Evolutionary conservation across 305 asterid species (phyloP).

Genomic region (Fraxinus nigra): DNA sequence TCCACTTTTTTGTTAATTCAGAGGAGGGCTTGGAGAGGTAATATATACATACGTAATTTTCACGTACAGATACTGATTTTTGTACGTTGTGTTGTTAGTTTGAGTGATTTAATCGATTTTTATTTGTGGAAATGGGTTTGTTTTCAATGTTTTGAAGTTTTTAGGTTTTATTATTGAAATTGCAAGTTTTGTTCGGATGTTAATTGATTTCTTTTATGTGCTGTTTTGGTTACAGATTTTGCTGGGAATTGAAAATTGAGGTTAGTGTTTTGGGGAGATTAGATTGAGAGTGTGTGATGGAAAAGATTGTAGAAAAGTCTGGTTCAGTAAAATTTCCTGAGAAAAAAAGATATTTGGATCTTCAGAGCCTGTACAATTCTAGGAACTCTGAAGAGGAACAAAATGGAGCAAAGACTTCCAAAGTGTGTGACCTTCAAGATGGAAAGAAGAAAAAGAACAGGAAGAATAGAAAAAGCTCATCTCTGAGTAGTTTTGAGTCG

Average conservation of each 20-base stretch:
- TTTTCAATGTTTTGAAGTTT: background rate
- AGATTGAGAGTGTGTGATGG: slow-evolving; percentile 73
- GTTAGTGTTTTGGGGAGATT: slow-evolving; percentile 40
- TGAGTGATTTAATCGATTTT: slow-evolving; percentile 31
- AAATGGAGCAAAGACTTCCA: slow-evolving; percentile 34
- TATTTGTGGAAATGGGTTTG: slow-evolving; percentile 29
- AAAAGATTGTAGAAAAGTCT: slow-evolving; percentile 57
- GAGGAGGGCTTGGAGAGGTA: slow-evolving; percentile 37
- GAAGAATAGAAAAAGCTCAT: slow-evolving; percentile 50
- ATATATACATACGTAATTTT: slow-evolving; percentile 19
- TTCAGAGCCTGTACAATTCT: slow-evolving; percentile 63
- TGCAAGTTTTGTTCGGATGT: slow-evolving; percentile 27
- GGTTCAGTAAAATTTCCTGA: slow-evolving; percentile 53
- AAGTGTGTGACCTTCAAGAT: slow-evolving; percentile 37
- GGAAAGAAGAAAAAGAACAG: slow-evolving; percentile 49
- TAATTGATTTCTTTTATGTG: slow-evolving; percentile 30
- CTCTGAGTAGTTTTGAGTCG: slow-evolving; percentile 45
- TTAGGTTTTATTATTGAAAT: slow-evolving; percentile 23
- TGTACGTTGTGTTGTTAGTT: slow-evolving; percentile 19
- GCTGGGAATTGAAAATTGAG: slow-evolving; percentile 50
- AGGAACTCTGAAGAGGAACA: slow-evolving; percentile 43
- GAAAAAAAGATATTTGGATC: slow-evolving; percentile 82
- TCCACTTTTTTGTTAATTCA: slow-evolving; percentile 41
- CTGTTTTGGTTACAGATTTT: slow-evolving; percentile 76
- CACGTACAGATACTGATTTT: slow-evolving; percentile 13